phyloP scores from a whole-genome alignment of 257 asterid genomes.

The Jaltomata sinuosa region DNA sequence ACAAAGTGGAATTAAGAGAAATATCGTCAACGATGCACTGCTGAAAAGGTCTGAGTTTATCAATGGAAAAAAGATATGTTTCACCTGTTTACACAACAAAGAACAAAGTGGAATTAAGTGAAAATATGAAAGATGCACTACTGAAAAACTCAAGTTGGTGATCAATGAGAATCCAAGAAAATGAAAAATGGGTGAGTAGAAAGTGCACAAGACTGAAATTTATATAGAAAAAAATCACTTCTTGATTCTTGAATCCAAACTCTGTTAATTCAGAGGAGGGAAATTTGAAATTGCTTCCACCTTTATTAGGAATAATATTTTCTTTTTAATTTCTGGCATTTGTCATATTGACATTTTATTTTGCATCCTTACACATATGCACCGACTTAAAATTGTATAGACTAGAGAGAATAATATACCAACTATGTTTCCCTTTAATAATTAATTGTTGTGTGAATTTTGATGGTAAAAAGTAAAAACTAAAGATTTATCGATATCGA shows the following conservation, averaged over 20 bases:
- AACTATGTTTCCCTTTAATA: too few species aligned
- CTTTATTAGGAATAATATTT: background rate
- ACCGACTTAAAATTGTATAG: too few species aligned
- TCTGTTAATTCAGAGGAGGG: background rate
- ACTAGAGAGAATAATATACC: too few species aligned
- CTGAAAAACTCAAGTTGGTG: background rate
- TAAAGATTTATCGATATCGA: too few species aligned
- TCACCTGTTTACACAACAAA: background rate
- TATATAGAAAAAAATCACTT: background rate
- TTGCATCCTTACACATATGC: too few species aligned
- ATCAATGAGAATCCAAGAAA: background rate
- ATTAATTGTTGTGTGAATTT: too few species aligned
- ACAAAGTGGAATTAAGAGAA: background rate
- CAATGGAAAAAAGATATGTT: background rate
- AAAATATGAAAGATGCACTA: background rate
- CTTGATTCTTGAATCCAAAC: background rate
- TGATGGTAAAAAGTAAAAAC: too few species aligned
- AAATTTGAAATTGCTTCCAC: background rate
- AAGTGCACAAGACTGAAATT: background rate
- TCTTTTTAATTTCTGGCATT: too few species aligned
- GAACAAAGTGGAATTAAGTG: background rate
- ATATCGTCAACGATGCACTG: background rate
- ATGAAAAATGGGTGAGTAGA: background rate
- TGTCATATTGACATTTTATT: too few species aligned
- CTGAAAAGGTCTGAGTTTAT: background rate